phyloP scores from a whole-genome alignment of 176 grass and related monocot species.

The Panicum miliaceum region DNA sequence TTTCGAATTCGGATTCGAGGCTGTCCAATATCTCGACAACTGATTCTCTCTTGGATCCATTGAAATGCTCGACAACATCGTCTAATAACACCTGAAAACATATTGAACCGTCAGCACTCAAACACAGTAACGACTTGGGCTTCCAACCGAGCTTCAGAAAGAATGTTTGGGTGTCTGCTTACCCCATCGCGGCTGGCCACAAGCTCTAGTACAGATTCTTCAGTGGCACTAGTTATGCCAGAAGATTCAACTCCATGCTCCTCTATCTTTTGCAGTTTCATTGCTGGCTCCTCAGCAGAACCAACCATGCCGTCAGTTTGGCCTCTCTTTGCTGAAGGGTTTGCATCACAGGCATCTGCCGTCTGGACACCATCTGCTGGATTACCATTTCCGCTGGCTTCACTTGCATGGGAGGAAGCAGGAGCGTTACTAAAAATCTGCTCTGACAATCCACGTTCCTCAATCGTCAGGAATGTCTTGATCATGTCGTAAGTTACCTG shows the following conservation, averaged over 20 bases:
- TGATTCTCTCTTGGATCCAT: constrained; percentile 57
- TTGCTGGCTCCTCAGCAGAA: constrained; percentile 43
- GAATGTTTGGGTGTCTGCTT: constrained; percentile 28
- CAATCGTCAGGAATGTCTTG: constrained; percentile 69
- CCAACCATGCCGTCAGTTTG: neutral
- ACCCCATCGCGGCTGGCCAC: constrained; percentile 61
- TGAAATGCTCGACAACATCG: constrained; percentile 59
- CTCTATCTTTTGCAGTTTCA: constrained; percentile 56
- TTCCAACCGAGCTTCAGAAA: neutral
- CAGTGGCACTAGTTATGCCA: constrained; percentile 36
- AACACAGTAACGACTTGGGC: neutral
- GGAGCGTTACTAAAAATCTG: constrained; percentile 47
- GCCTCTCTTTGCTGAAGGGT: constrained; percentile 40
- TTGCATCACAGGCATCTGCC: constrained; percentile 12
- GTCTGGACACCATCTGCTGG: neutral
- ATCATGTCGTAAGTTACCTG: constrained; percentile 87
- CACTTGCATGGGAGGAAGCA: constrained; percentile 13
- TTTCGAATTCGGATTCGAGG: constrained; percentile 62
- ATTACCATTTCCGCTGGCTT: constrained; percentile 15
- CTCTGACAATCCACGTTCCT: constrained; percentile 57
- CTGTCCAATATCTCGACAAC: constrained; percentile 55
- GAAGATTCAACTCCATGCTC: constrained; percentile 22
- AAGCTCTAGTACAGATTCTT: constrained; percentile 60
- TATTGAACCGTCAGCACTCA: constrained; percentile 5
- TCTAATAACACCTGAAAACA: constrained; percentile 70